Conservation (phyloP, 805 yeast species). For the Ogataea zsoltii region DNA sequence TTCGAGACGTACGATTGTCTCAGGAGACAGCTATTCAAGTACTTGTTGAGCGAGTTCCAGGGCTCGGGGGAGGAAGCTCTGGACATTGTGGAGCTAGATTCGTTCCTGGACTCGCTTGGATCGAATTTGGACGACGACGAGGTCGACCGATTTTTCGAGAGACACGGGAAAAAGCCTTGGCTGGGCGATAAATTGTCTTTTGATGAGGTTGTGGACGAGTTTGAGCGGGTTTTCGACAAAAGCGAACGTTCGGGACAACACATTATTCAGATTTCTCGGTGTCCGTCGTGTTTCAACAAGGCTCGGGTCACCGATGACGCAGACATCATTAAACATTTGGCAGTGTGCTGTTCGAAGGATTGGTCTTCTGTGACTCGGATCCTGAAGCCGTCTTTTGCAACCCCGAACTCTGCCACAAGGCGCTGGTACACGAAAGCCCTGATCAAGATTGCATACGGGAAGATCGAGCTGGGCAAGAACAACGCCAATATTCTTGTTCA, state of each 20-base stretch:
- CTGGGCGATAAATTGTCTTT: constrained; percentile 50
- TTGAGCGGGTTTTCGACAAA: constrained; percentile 43
- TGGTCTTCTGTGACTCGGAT: constrained; percentile 69
- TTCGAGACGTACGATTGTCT: constrained; percentile 67
- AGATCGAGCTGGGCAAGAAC: constrained; percentile 80
- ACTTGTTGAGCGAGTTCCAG: constrained; percentile 49
- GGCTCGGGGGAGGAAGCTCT: constrained; percentile 48
- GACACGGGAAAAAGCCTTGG: constrained; percentile 49
- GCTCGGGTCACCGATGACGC: constrained; percentile 56
- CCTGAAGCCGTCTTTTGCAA: constrained; percentile 67
- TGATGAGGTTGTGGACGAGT: constrained; percentile 46
- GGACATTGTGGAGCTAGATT: constrained; percentile 59
- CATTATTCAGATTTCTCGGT: constrained; percentile 61
- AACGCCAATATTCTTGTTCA: constrained; percentile 95
- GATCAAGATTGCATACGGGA: constrained; percentile 85
- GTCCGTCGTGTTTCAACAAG: constrained; percentile 76
- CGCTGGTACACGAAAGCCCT: constrained; percentile 86
- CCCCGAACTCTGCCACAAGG: constrained; percentile 79
- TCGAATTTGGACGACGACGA: constrained; percentile 56
- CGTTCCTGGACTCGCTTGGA: constrained; percentile 67
- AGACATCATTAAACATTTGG: constrained; percentile 83
- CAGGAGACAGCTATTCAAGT: constrained; percentile 69
- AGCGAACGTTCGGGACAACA: constrained; percentile 26
- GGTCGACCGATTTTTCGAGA: constrained; percentile 51
- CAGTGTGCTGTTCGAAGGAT: constrained; percentile 79